Conservation (phyloP, 2,329 filamentous ascomycete genomes). For the Westerdykella ornata region DNA sequence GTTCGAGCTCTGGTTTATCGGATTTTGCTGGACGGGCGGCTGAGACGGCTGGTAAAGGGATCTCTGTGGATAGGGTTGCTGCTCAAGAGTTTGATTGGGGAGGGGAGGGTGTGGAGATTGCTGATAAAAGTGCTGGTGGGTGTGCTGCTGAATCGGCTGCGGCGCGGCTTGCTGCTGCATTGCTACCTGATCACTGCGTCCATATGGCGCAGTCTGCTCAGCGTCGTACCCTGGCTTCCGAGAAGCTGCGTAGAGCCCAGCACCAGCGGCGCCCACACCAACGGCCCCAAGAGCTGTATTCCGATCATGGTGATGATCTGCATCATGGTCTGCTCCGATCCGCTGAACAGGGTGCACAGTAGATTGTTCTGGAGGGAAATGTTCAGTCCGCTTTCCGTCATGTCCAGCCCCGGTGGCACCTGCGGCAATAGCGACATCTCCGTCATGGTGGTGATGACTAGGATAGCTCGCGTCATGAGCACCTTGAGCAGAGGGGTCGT, state of each 20-base stretch:
- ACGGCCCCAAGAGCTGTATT: slow-evolving; percentile 18
- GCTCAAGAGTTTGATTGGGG: too few species aligned
- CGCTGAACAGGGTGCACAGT: slow-evolving; percentile 1
- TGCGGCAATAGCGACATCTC: slow-evolving; percentile 8
- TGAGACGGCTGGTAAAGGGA: too few species aligned
- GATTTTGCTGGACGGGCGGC: too few species aligned
- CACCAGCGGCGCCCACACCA: slow-evolving; percentile 8
- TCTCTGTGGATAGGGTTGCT: too few species aligned
- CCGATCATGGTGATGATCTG: slow-evolving; percentile 14
- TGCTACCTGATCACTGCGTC: too few species aligned
- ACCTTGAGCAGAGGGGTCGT: slow-evolving; percentile 19
- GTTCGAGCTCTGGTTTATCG: not conserved
- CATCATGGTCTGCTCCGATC: slow-evolving; percentile 14
- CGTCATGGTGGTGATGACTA: slow-evolving; percentile 11
- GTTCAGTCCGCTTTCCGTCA: not conserved
- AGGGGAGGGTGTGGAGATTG: too few species aligned
- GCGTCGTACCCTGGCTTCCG: too few species aligned
- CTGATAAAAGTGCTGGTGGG: too few species aligned
- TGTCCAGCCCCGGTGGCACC: slow-evolving; percentile 6
- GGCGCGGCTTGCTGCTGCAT: too few species aligned
- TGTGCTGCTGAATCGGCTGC: too few species aligned
- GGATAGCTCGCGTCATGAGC: slow-evolving; percentile 17
- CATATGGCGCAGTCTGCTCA: too few species aligned
- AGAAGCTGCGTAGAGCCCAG: slow-evolving; percentile 2
- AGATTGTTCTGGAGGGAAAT: not conserved